Conservation (phyloP, 768 basidiomycete genomes). For the Rhodotorula sphaerocarpa region DNA sequence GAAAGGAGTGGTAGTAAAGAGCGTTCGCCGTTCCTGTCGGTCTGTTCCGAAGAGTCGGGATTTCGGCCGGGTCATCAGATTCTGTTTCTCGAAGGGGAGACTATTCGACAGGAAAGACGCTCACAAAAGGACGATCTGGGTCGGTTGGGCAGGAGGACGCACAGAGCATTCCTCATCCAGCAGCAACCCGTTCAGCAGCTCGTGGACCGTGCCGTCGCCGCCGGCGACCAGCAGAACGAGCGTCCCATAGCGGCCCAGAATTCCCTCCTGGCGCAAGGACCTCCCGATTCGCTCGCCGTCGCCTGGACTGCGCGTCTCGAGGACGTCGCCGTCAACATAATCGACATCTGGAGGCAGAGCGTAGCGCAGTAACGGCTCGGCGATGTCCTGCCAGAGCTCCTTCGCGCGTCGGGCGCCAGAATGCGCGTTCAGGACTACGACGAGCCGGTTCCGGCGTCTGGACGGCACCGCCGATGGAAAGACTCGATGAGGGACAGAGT, state of each 20-base stretch:
- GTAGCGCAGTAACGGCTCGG: neutral
- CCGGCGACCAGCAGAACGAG: conserved; percentile 47
- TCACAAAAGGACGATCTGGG: conserved; percentile 28
- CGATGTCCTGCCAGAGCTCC: neutral
- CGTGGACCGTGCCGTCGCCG: conserved; percentile 88
- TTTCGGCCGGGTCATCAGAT: no score
- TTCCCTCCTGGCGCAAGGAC: neutral
- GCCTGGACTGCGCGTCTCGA: neutral
- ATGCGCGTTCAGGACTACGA: neutral
- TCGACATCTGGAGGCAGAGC: neutral
- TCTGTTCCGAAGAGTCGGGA: no score
- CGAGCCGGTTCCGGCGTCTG: neutral
- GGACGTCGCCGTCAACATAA: no score
- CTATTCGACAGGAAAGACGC: no score
- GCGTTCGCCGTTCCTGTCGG: conserved; percentile 93
- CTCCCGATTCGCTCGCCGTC: neutral
- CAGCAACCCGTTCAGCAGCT: conserved; percentile 63
- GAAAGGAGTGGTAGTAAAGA: conserved; percentile 69
- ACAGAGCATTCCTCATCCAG: conserved; percentile 8
- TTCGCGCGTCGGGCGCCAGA: neutral
- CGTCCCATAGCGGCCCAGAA: neutral
- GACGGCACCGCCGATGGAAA: no score
- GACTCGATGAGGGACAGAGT: no score
- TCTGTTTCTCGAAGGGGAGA: no score
- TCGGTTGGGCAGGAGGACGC: neutral